Evolutionary conservation across 108 stramenopile genomes (phyloP).

Genomic region (Heterococcus sp.): DNA sequence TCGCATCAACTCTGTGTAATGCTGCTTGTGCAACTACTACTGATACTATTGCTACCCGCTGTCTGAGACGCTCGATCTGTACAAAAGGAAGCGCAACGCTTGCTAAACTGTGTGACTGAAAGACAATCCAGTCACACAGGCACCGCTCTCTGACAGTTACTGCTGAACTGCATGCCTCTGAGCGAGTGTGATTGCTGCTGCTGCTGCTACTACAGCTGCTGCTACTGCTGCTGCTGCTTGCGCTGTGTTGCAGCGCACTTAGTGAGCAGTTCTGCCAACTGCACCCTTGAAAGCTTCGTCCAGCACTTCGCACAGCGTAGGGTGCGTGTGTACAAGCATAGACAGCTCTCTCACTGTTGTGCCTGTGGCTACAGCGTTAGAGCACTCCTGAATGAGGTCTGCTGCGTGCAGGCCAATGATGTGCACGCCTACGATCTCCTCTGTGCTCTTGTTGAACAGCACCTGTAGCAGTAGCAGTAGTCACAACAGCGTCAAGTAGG

Average conservation of each 20-base stretch:
- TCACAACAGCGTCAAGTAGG: no score
- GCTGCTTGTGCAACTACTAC: no score
- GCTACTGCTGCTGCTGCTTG: background rate
- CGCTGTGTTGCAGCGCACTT: conserved; percentile 18
- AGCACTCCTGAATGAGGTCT: conserved; percentile 97
- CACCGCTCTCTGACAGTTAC: no score
- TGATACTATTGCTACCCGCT: background rate
- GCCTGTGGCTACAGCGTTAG: conserved; percentile 93
- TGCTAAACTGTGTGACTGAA: no score
- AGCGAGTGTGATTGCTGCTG: background rate
- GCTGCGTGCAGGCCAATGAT: conserved; percentile 97
- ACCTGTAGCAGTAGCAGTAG: conserved; percentile 42
- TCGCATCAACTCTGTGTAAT: no score
- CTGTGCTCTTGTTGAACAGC: conserved; percentile 94
- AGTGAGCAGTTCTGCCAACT: conserved; percentile 92
- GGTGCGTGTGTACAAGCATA: conserved; percentile 99
- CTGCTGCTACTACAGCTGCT: background rate
- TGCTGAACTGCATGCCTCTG: background rate
- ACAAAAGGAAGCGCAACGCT: no score
- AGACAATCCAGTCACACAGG: no score
- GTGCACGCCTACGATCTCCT: conserved; percentile 91
- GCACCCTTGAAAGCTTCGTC: conserved; percentile 99
- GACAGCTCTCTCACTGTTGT: conserved; percentile 92
- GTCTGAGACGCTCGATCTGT: no score
- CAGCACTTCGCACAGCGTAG: conserved; percentile 93